A percentile compares a stretch with the other conserved stretches of the same genome.
These are phyloP conservation scores for Scheffersomyces segobiensis DNA, from an alignment of 1,139 yeast genomes.

Conservation along the genomic window DNA sequence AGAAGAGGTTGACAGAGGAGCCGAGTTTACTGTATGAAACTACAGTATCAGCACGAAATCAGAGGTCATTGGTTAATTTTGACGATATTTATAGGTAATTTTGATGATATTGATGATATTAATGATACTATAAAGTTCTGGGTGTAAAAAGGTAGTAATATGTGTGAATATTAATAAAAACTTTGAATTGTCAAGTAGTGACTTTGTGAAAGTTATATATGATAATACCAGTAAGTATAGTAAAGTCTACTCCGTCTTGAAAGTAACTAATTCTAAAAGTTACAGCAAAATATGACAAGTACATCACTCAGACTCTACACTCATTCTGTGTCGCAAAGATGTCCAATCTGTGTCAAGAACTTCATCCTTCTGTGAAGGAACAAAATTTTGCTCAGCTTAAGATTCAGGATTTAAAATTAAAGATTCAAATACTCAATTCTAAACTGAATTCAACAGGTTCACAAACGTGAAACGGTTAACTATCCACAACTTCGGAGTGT, in stretches of 20 bases:
- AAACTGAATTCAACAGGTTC: neutral
- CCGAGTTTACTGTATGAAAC: constrained; percentile 7
- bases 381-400: neutral
- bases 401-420: neutral
- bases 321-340: neutral
- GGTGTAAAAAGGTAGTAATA: neutral
- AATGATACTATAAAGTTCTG: neutral
- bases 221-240: too few relatives aligned
- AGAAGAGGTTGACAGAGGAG: constrained; percentile 7
- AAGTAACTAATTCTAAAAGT: too few relatives aligned
- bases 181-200: too few relatives aligned
- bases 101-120: neutral
- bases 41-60: constrained; percentile 8
- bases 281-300: too few relatives aligned
- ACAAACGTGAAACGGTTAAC: neutral
- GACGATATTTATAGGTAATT: neutral
- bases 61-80: constrained; percentile 1
- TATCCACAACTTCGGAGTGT: neutral
- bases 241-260: too few relatives aligned
- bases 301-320: too few relatives aligned
- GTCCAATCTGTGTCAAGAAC: neutral
- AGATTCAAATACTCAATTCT: neutral
- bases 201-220: too few relatives aligned
- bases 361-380: neutral
- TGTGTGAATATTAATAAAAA: too few relatives aligned